Base-by-base conservation (phyloP, 2,329 filamentous ascomycete genomes). In the Hypomyces perniciosus region DNA sequence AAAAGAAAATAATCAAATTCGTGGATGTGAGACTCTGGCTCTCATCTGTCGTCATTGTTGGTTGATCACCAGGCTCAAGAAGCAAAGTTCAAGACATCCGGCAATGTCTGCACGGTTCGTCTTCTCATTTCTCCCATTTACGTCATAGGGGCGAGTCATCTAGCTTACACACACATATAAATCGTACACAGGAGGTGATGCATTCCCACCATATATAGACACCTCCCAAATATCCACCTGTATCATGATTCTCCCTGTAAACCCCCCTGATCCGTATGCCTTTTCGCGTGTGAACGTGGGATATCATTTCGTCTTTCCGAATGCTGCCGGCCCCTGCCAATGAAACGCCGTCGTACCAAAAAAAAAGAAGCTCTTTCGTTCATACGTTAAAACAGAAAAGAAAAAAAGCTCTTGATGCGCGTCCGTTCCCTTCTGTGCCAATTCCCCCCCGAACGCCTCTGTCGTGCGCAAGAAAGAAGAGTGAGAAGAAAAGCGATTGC, bases 261-360 rank as follows among this genome's bases (percentile, higher is more conserved):
- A 48, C 43, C 48, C 43, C 38, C 49, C 31, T 48, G 37, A 52
- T 52, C 43, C 40, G 37, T 50, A 44, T 53, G 48, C 48, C 42
- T 20, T 38, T 38, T 20, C 42, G 50, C 40, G 50, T 45, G 7
- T 39, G 50, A 50, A 35, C 44, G 20, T 50, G 29, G 51, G 51
- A 53, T 53, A 53, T 50, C 51, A 50, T 53, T 35, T 44, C 50
- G 27, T 52, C 48, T 49, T 52, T 35, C 40, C 43, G 40, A 39
- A 8, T 49, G 34, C 35, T 46, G 29, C 38, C 33, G 20, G 42
- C 20, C 42, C 48, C 35, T 45, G 42, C 48, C n/a, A 33, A 26
- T 28, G 20, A 51, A 54, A 54, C 52, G 52, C 52, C 52, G 27
- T 44, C 29, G 28, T 8, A 35, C 13, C 33, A 46, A 51, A 51